Evolutionary conservation across 345 rosid species (phyloP).

Genomic region (Arabis alpina): DNA sequence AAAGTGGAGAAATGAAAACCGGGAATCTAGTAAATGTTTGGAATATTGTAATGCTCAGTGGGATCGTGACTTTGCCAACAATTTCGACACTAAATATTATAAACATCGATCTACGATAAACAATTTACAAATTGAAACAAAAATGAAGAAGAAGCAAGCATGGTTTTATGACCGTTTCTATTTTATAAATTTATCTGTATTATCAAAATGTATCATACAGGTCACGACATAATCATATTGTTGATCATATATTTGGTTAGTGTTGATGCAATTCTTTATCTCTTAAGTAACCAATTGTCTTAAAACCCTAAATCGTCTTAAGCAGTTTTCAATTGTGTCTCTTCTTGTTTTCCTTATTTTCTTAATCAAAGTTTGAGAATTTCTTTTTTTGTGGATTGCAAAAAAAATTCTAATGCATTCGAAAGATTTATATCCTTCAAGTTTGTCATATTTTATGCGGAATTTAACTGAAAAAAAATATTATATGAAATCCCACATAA

Average conservation of each 20-base stretch:
- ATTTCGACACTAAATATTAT: slow-evolving; percentile 5
- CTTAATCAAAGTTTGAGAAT: no score
- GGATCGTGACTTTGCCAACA: slow-evolving; percentile 27
- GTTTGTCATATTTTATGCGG: no score
- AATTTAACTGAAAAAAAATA: no score
- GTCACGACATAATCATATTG: slow-evolving; percentile 41
- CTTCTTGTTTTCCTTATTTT: no score
- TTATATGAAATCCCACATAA: no score
- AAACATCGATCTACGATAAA: background rate
- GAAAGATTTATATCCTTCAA: no score
- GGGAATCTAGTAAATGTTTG: slow-evolving; percentile 29
- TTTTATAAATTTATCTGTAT: background rate
- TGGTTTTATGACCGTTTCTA: background rate
- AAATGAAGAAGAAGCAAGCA: background rate
- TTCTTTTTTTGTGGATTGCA: no score
- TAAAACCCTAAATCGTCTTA: no score
- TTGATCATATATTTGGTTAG: slow-evolving; percentile 24
- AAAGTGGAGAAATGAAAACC: slow-evolving; percentile 25
- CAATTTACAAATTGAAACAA: background rate
- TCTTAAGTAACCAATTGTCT: slow-evolving; percentile 24
- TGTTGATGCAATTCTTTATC: slow-evolving; percentile 15
- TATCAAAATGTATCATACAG: slow-evolving; percentile 8
- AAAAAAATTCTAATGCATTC: no score
- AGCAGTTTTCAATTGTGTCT: no score
- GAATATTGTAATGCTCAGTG: slow-evolving; percentile 3